Evolutionary conservation across 108 stramenopile species (phyloP), one percentile per base, ranked within the genome.

Genomic region (Schizochytrium sp.): DNA sequence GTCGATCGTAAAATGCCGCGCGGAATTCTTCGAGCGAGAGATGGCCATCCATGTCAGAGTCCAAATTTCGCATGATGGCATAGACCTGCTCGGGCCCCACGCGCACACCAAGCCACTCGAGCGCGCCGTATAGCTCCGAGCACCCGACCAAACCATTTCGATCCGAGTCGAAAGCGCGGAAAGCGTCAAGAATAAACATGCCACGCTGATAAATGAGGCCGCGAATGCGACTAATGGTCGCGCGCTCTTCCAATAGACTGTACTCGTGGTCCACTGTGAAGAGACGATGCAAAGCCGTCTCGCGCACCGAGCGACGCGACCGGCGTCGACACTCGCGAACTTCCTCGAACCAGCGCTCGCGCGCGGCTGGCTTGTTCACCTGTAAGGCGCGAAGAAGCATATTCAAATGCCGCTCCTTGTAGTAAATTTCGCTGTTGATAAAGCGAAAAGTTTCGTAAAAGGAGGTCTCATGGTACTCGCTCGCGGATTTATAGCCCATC

Each of bases 71-170:
- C 23, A 93, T 92, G 60, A 93, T 87, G 60, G 92, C 92, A 57
- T 93, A 90, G 23, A 93, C 90, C 87, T 93, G 92, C 21, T 5
- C n/a, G 43, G 93, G 91, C 5, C 72, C 87, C 10, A 93, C 76
- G 58, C 76, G 34, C 47, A 93, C 44, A 25, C 93, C 93, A 23
- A 99, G 94, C 97, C 97, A 99, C 41, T 97, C 97, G 87, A 98
- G 90, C 43, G 97, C 99, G 60, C 96, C 95, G 87, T 96, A 96
- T 21, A 99, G 93, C 89, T 99, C 99, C n/a, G 96, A 95, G 72
- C 95, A 95, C 53, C 93, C 96, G 90, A 99, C 90, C 57, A 97
- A 91, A 58, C 98, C 99, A 90, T 97, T 97, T 58, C 97, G 95
- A 60, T 97, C 95, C 41, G 94, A 90, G 92, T 99, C 97, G 87